Evolutionary conservation across 164 flowering plant genomes (phyloP), one percentile per base, ranked within the genome.

Genomic region (Santalum album): DNA sequence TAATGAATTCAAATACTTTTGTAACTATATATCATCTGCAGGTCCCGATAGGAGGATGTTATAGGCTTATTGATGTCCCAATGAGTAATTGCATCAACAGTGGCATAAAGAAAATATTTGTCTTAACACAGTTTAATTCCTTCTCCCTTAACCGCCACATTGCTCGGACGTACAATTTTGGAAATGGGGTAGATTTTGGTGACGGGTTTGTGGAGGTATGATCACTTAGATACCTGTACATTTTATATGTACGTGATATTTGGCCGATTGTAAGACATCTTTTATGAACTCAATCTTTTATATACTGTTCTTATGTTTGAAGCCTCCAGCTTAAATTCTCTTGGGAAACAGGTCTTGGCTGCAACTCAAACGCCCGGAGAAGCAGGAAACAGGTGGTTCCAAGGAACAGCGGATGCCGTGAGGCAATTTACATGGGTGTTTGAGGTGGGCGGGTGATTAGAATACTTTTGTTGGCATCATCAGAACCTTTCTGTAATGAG

Each of bases 391-490:
- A 78, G 44, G 66, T 84, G 87, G 98, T 92, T 92, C 59, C 99
- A 89, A 64, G 99, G 99, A 65, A 92, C 99, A 35, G 99, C 99
- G 12, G 99, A 92, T 75, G 99, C 96, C 53, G 96, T 92, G 58
- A 80, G 99, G 58, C 96, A 92, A 56, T 86, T 78, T 62, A 60
- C 59, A 26, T 87, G 96, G 96, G 80, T 87, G 18, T 87, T 87
- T 65, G 92, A 87, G 86, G 96, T 84, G 52, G 38, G 59, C 36
- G 10, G n/a, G n/a, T n/a, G n/a, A n/a, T n/a, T n/a, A n/a, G n/a
- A n/a, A n/a, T n/a, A n/a, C n/a, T n/a, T n/a, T n/a, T n/a, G n/a
- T n/a, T n/a, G n/a, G n/a, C n/a, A n/a, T n/a, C n/a, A n/a, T n/a
- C n/a, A n/a, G n/a, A n/a, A n/a, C n/a, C n/a, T n/a, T n/a, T n/a